Base-by-base conservation (phyloP, 495 filamentous ascomycete species). In the Daldinia concentrica region DNA sequence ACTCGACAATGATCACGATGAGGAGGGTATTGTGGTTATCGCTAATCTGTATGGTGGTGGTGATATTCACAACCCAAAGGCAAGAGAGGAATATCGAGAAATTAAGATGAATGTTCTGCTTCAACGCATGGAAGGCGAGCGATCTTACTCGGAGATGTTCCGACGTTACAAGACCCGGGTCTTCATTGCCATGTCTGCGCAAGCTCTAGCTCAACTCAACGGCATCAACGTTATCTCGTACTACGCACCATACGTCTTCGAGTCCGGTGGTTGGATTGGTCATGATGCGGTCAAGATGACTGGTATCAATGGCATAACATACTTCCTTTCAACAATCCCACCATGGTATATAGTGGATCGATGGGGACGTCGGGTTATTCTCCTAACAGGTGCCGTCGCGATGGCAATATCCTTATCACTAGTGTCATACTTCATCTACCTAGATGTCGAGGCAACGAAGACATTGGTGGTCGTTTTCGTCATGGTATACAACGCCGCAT, bases 161-260 rank as follows among this genome's bases (percentile, higher is more conserved):
- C 90, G 84, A 62, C 90, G 95, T 43, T 99, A 99, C 82, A 86
- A 86, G 73, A 94, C 90, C 69, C 93, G 95, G 39, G 93, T 99
- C 69, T 91, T 98, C 76, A 98, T 99, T 80, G 95, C 95, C 79
- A 99, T 99, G 96, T 98, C 95, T 7, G 95, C 95, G 5, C 95
- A 99, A 76, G 92, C 92, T 1, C 86, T 99, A 59, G 96, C 95
- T 17, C 95, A 99, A 79, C 86, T 98, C 24, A 99, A 98, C 81
- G 95, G 95, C 51, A 99, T 99, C 80, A 99, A 99, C 81, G 96
- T 99, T 71, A 99, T 99, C 61, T 98, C 95, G 17, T 99, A 99
- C 82, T 99, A 99, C 73, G 95, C 96, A 0, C 96, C 96, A 3
- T 86, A 95, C 26, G 95, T 99, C 27, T 99, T 99, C 75, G 95